Percentiles rank a stretch among this genome's conserved stretches.
Evolutionary conservation across 495 filamentous ascomycete genomes (phyloP).

Genomic region (Penicillium psychrofluorescens): DNA sequence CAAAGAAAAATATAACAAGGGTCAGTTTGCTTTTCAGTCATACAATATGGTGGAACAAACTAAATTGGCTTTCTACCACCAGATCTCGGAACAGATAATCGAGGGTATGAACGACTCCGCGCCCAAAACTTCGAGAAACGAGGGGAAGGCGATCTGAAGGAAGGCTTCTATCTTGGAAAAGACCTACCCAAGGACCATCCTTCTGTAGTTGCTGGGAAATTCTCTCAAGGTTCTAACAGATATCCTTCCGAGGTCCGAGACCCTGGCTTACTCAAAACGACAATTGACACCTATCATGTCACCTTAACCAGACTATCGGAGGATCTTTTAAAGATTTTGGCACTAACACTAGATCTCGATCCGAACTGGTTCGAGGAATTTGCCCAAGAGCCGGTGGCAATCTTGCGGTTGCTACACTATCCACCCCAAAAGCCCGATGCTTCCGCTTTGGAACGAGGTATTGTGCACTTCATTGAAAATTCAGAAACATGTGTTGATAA

Average conservation of each 20-base stretch:
- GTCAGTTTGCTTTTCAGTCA: slow-evolving; percentile 8
- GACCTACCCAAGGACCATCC: slow-evolving; percentile 26
- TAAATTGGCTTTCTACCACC: too few relatives aligned
- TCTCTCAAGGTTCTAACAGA: slow-evolving; percentile 36
- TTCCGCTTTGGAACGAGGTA: slow-evolving; percentile 11
- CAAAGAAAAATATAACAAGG: slow-evolving; percentile 21
- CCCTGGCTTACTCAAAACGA: slow-evolving; percentile 19
- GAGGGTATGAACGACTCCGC: slow-evolving; percentile 38
- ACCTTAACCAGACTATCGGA: slow-evolving; percentile 13
- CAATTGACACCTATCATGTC: slow-evolving; percentile 21
- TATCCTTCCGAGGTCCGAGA: slow-evolving; percentile 31
- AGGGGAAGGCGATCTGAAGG: slow-evolving; percentile 35
- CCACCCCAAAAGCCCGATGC: slow-evolving; percentile 32
- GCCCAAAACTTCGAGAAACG: slow-evolving; percentile 34
- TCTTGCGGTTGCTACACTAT: slow-evolving; percentile 39
- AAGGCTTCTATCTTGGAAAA: slow-evolving; percentile 36
- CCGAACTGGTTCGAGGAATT: slow-evolving; percentile 34
- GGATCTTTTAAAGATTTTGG: slow-evolving; percentile 27
- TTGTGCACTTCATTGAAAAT: too few relatives aligned
- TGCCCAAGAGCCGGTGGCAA: slow-evolving; percentile 20
- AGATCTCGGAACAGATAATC: slow-evolving; percentile 1
- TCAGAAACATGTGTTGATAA: not conserved
- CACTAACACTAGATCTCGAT: slow-evolving; percentile 30
- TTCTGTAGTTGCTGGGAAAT: slow-evolving; percentile 20
- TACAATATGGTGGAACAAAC: too few relatives aligned